Conservation (phyloP, 1,139 yeast genomes). For the Hansenula anomala region DNA sequence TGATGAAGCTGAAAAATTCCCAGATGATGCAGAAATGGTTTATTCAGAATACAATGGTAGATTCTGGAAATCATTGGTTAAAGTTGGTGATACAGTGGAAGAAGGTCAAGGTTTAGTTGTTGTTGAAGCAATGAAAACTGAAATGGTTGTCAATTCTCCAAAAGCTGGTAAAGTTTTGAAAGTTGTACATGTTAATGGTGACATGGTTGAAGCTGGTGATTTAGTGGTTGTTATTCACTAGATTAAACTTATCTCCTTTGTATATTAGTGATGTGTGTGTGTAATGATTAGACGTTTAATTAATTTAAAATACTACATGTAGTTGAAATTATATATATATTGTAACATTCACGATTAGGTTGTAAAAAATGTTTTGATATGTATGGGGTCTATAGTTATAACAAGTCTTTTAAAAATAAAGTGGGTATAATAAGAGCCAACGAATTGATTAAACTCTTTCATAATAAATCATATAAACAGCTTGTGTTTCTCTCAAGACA, state of each 20-base stretch:
- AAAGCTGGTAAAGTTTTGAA: constrained; percentile 72
- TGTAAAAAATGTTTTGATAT: no score
- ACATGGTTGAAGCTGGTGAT: constrained; percentile 95
- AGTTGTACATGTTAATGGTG: constrained; percentile 79
- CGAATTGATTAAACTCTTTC: constrained; percentile 32
- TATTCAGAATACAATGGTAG: constrained; percentile 94
- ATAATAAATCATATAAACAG: constrained; percentile 80
- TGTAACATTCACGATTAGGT: no score
- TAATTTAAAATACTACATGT: no score
- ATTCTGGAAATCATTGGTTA: constrained; percentile 89
- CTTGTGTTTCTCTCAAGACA: constrained; percentile 63
- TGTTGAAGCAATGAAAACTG: constrained; percentile 98
- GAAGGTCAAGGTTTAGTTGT: constrained; percentile 80
- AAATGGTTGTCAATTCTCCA: constrained; percentile 81
- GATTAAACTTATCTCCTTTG: neutral
- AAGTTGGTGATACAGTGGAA: constrained; percentile 71
- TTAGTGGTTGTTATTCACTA: constrained; percentile 61
- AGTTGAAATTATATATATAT: no score
- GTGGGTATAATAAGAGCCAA: no score
- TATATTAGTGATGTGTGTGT: neutral
- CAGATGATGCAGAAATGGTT: constrained; percentile 75
- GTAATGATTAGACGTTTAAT: neutral
- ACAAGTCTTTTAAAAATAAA: neutral
- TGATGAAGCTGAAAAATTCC: constrained; percentile 46
- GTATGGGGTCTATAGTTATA: no score